Evolutionary conservation across 2,329 filamentous ascomycete genomes (phyloP), one percentile per base, ranked within the genome.

Genomic region (Didymella arachidicola): DNA sequence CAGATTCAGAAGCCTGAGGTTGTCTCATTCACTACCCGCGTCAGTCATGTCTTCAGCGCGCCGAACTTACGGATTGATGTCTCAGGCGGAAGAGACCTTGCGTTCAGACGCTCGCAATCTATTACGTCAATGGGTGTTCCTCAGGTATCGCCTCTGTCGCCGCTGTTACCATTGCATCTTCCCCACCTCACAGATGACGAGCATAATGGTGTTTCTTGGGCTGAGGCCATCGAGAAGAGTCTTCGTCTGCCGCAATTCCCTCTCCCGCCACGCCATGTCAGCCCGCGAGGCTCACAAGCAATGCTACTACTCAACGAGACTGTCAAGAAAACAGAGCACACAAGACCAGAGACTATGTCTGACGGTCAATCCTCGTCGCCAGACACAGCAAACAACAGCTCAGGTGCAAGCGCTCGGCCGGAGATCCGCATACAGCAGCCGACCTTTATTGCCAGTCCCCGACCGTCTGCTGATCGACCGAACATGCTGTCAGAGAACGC

Each of bases 31-130:
- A 62, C 65, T 2, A 49, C 51, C 25, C 65, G 64, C 12, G 62
- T 75, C 32, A 58, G 53, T 18, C 68, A 70, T 42, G 65, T 73
- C 11, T 71, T 72, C 29, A 76, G 71, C 46, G 66, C 72, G 4
- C 73, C 73, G 0, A 72, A 73, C 56, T 60, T 77, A 22, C 65
- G 65, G 7, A 44, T 60, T n/a, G 57, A 62, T 34, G 49, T 48
- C n/a, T 38, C 60, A 34, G 58, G 54, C 16, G 42, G 57, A 10
- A 67, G 60, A 54, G 64, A 67, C 19, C 60, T 66, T 25, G 67
- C 49, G 26, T 50, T 73, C 30, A 65, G 72, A 52, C 69, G 69
- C 3, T 75, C 74, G 7, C 69, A 73, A 38, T 75, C 72, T n/a
- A 66, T 68, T 30, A 65, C 69, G 12, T 72, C 68, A n/a, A 67